These are phyloP conservation scores for Astragalus glycyphyllos DNA, from an alignment of 306 rosid genomes.

Conservation along the genomic window DNA sequence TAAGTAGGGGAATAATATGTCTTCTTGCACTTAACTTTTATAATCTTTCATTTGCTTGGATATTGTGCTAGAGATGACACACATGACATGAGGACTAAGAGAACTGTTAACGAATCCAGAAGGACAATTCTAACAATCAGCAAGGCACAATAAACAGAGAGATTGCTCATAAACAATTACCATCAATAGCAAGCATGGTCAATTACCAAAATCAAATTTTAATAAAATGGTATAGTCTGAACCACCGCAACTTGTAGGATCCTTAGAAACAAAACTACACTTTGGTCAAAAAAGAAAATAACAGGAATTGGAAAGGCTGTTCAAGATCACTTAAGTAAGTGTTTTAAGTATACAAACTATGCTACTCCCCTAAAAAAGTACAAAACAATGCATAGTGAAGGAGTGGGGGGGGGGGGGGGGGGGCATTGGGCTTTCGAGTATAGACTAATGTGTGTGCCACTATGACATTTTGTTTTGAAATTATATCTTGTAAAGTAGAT, in stretches of 20 bases:
- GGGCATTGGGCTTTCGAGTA: background rate
- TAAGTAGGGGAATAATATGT: conserved; percentile 12
- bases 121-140: conserved; percentile 30
- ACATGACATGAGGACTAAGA: conserved; percentile 14
- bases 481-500: conserved; percentile 23
- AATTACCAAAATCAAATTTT: conserved; percentile 28
- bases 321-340: conserved; percentile 15
- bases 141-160: conserved; percentile 27
- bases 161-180: conserved; percentile 3
- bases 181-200: conserved; percentile 10
- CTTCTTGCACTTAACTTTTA: conserved; percentile 30
- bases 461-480: conserved; percentile 20
- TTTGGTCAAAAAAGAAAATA: background rate
- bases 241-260: conserved; percentile 35
- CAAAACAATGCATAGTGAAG: conserved; percentile 4
- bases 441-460: background rate
- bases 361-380: conserved; percentile 17
- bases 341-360: conserved; percentile 3
- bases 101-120: conserved; percentile 32
- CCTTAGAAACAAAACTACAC: conserved; percentile 19
- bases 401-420: background rate
- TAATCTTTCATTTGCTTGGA: conserved; percentile 30
- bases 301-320: conserved; percentile 15
- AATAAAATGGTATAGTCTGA: conserved; percentile 10
- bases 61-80: conserved; percentile 28